phyloP scores from a whole-genome alignment of 331 rosid genomes.

The Erythrophleum ivorense region DNA sequence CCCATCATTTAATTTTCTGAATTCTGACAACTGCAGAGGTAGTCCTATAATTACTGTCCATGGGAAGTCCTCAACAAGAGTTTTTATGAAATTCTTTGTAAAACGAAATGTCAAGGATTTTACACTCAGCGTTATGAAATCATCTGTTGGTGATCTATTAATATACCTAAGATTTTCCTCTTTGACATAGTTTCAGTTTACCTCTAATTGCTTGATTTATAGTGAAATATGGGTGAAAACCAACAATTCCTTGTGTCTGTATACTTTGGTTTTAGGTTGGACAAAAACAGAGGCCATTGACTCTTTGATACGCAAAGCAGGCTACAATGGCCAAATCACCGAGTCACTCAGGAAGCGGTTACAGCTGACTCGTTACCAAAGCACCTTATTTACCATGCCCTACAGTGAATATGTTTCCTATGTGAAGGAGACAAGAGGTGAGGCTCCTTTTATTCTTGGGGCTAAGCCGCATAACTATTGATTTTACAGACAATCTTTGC shows the following conservation, averaged over 20 bases:
- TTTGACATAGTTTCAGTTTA: background rate
- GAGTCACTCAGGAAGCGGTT: constrained; percentile 67
- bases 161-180: background rate
- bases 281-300: constrained; percentile 88
- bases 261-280: constrained; percentile 76
- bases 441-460: constrained; percentile 63
- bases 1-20: background rate
- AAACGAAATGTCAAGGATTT: background rate
- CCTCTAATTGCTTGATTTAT: background rate
- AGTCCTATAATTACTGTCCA: background rate
- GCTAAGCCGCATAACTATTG: constrained; percentile 52
- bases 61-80: background rate
- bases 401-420: constrained; percentile 72
- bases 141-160: background rate
- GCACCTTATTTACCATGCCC: constrained; percentile 81
- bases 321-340: constrained; percentile 68
- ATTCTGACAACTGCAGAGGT: background rate
- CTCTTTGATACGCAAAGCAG: constrained; percentile 91
- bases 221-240: background rate
- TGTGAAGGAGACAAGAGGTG: constrained; percentile 72
- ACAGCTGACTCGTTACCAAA: constrained; percentile 87
- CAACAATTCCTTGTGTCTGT: constrained; percentile 18
- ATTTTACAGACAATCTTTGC: constrained; percentile 47
- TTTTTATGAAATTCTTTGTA: background rate
- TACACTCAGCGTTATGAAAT: background rate